These are phyloP conservation scores for Penicillium subrubescens DNA, from an alignment of 495 filamentous ascomycete species.

Conservation along the genomic window DNA sequence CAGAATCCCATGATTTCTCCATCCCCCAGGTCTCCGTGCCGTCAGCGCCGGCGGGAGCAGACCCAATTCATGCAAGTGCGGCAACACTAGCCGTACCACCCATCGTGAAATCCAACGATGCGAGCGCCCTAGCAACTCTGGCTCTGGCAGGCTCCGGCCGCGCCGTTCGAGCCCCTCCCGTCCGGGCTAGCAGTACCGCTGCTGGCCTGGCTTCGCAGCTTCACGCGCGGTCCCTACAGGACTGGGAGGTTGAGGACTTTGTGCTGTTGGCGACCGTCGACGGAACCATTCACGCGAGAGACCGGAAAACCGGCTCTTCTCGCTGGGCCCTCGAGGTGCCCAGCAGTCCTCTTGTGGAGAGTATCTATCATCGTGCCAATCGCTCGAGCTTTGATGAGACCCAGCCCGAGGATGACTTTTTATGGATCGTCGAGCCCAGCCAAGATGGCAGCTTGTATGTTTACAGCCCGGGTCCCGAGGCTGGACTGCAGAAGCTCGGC, in stretches of 20 bases:
- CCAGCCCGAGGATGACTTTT: conserved; percentile 72
- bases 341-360: conserved; percentile 86
- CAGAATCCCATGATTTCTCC: conserved; percentile 39
- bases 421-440: conserved; percentile 97
- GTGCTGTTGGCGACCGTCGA: conserved; percentile 99
- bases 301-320: conserved; percentile 79
- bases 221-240: conserved; percentile 91
- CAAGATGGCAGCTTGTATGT: conserved; percentile 87
- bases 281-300: conserved; percentile 90
- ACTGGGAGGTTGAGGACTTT: conserved; percentile 99
- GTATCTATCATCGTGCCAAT: conserved; percentile 77
- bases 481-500: conserved; percentile 64
- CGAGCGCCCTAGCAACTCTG: conserved; percentile 90
- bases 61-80: conserved; percentile 18
- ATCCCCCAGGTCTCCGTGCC: conserved; percentile 38
- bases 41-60: conserved; percentile 28
- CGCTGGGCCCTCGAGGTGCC: conserved; percentile 80
- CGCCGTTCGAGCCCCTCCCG: conserved; percentile 84
- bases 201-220: conserved; percentile 79
- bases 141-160: conserved; percentile 77
- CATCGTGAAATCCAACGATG: conserved; percentile 66
- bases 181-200: conserved; percentile 60
- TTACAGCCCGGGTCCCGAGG: conserved; percentile 65
- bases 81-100: conserved; percentile 25
- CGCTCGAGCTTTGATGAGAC: conserved; percentile 58